A percentile compares a stretch with the other conserved stretches of the same genome.
These are phyloP conservation scores for Chloropicon primus DNA, from an alignment of 139 green algal species.

Conservation along the genomic window DNA sequence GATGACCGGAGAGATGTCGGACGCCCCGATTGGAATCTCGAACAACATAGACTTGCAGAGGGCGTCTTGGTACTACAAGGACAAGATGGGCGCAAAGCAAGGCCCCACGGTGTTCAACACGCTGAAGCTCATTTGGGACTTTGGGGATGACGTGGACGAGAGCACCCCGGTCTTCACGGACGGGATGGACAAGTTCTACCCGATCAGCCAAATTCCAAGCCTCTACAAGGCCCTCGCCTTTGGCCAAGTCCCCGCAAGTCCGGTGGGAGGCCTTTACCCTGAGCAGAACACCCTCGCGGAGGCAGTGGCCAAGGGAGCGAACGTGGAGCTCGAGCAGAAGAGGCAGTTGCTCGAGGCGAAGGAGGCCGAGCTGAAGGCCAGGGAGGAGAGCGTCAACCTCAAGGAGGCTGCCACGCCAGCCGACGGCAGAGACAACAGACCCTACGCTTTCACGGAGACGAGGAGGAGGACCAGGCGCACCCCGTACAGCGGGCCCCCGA, in stretches of 20 bases:
- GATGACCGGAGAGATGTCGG: background rate
- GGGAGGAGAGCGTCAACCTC: background rate
- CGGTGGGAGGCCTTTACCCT: background rate
- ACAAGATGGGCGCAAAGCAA: slow-evolving; percentile 1
- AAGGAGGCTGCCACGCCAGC: background rate
- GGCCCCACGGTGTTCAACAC: slow-evolving; percentile 3
- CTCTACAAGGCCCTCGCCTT: slow-evolving; percentile 1
- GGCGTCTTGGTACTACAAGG: slow-evolving; percentile 10
- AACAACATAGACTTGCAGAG: background rate
- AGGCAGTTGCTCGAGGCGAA: background rate
- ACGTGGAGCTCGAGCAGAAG: background rate
- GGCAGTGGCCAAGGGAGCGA: background rate
- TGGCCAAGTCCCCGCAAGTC: background rate
- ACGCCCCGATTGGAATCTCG: background rate
- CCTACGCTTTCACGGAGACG: background rate
- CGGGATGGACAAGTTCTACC: slow-evolving; percentile 1
- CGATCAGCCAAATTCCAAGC: background rate
- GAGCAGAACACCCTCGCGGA: background rate
- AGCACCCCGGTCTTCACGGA: slow-evolving; percentile 5
- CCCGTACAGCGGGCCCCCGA: background rate
- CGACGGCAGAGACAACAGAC: background rate
- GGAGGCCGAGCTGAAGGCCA: background rate
- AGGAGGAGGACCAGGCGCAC: background rate
- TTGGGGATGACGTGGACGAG: slow-evolving; percentile 2
- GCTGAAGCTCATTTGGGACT: slow-evolving; percentile 3